Base-by-base conservation (phyloP, 768 basidiomycete genomes). In the Panaeolus papilionaceus region DNA sequence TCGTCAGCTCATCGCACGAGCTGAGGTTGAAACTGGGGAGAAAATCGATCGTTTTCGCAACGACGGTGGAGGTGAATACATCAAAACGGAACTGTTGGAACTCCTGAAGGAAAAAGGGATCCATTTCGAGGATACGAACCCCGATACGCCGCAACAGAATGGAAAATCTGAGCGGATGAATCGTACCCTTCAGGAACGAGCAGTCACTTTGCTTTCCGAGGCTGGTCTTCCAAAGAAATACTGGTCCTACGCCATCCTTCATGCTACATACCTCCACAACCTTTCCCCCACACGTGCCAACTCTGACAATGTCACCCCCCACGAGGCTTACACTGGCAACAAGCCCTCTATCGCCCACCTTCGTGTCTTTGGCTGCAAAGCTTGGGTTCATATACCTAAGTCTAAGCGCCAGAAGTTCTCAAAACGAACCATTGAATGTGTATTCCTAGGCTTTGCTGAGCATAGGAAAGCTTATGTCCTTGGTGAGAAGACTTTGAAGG, bases 191-290 rank as follows among this genome's bases (percentile, higher is more conserved):
- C 23, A 58, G 9, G 67, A 67, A 33, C 54, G 54, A 33, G 68
- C 71, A 47, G 68, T 68, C 61, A 74, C 76, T 8, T 73, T 80
- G 72, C 67, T 81, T 1, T 65, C 74, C 44, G 70, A 65, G 9
- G 45, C 67, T 23, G 61, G 62, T 20, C 70, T 72, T 3, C 70
- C 71, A 18, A 63, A 63, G 38, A 62, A 42, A 33, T 76, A 81
- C 1, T 84, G 81, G 82, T 76, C 73, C 2, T 73, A 80, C 20
- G 80, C 80, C 2, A 64, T 79, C 1, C 45, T 47, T 1, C 71
- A 82, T 62, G 75, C 73, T 0, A 69, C 73, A 0, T 82, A 77
- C 69, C n/a, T 82, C 8, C 71, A 75, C 63, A 83, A 83, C 68
- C 64, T 75, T 9, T 72, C 76, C 0, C 71, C 75, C 10, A 77